These are phyloP conservation scores for Heteromeles arbutifolia DNA, from an alignment of 306 rosid species.

Conservation along the genomic window DNA sequence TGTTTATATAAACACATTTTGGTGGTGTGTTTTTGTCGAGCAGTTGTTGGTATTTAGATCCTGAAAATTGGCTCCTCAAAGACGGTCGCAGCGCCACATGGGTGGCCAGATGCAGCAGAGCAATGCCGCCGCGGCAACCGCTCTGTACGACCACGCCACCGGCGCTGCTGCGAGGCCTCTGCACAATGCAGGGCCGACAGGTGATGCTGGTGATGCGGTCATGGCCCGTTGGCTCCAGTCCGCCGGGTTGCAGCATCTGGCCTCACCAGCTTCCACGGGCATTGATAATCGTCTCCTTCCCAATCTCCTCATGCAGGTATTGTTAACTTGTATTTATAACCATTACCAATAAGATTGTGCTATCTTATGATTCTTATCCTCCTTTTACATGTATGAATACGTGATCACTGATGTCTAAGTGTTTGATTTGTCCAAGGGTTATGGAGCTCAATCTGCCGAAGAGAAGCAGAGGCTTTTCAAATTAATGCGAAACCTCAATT, in stretches of 20 bases:
- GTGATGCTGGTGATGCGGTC: conserved; percentile 93
- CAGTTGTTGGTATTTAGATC: conserved; percentile 55
- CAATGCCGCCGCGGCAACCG: conserved; percentile 87
- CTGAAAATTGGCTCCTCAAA: conserved; percentile 98
- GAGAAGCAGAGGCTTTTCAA: conserved; percentile 90
- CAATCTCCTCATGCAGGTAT: conserved; percentile 84
- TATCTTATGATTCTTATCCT: background rate
- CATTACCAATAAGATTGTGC: background rate
- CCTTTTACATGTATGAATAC: background rate
- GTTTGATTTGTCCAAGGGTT: conserved; percentile 50
- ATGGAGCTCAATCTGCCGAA: conserved; percentile 94
- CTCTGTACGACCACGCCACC: conserved; percentile 68
- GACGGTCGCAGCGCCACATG: conserved; percentile 99
- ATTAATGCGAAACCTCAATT: conserved; percentile 86
- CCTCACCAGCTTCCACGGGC: conserved; percentile 84
- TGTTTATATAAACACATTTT: background rate
- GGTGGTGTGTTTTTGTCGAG: conserved; percentile 31
- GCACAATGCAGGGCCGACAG: conserved; percentile 62
- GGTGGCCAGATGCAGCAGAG: conserved; percentile 99
- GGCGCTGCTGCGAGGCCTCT: conserved; percentile 56
- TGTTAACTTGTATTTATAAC: background rate
- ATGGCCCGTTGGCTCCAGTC: conserved; percentile 99
- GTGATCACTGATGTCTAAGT: conserved; percentile 11
- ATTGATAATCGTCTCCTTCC: conserved; percentile 83
- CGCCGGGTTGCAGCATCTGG: conserved; percentile 99